These are phyloP conservation scores for Kodamaea nitidulidarum DNA, from an alignment of 805 yeast species.

Conservation along the genomic window DNA sequence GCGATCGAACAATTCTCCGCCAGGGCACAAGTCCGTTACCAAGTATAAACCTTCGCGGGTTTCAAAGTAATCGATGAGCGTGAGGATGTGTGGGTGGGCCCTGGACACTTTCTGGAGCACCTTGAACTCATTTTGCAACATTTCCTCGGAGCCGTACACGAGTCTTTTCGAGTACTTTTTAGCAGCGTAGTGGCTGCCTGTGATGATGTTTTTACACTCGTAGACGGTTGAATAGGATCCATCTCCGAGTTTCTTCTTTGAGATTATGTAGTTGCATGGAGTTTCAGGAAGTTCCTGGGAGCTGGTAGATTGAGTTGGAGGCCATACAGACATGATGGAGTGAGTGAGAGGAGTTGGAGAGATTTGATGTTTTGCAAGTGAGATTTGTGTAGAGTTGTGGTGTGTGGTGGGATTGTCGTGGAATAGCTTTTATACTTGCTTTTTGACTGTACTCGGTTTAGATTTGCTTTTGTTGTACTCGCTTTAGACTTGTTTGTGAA, in stretches of 20 bases:
- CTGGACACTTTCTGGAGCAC: constrained; percentile 49
- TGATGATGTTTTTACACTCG: constrained; percentile 43
- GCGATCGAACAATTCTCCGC: constrained; percentile 66
- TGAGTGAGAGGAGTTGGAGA: neutral
- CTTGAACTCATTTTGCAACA: constrained; percentile 58
- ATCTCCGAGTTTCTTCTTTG: constrained; percentile 24
- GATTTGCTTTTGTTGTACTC: no score
- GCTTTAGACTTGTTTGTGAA: no score
- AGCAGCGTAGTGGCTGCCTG: constrained; percentile 48
- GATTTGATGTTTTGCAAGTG: no score
- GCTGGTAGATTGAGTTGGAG: constrained; percentile 4
- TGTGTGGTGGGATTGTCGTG: no score
- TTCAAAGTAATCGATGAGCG: constrained; percentile 66
- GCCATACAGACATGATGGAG: constrained; percentile 3
- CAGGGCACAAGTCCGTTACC: constrained; percentile 63
- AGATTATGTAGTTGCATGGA: constrained; percentile 30
- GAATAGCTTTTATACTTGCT: no score
- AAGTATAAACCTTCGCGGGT: constrained; percentile 52
- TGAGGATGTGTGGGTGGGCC: constrained; percentile 53
- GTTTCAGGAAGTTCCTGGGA: neutral
- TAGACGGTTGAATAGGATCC: constrained; percentile 51
- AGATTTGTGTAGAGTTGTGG: no score
- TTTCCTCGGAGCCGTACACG: constrained; percentile 48
- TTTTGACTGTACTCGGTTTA: no score
- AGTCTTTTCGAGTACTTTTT: constrained; percentile 46